A percentile compares a stretch with the other conserved stretches of the same genome.
These are phyloP conservation scores for Epicoccum sorghinum DNA, from an alignment of 2,329 filamentous ascomycete species.

Conservation along the genomic window DNA sequence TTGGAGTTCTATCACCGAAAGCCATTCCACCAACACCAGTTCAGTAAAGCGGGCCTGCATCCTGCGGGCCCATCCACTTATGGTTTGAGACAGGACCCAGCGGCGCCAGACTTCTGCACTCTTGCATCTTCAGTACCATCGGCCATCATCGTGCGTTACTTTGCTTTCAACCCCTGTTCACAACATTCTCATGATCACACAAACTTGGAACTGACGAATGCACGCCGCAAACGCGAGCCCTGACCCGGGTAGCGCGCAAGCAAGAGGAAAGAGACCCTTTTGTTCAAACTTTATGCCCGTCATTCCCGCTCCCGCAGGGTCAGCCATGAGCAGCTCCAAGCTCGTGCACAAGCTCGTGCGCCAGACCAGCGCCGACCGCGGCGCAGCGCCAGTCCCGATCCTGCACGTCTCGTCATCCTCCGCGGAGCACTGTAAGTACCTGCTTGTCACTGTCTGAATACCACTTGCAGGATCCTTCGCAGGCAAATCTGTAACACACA, in stretches of 20 bases:
- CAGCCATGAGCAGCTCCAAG: conserved; percentile 24
- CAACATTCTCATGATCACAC: conserved; percentile 10
- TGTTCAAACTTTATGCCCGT: conserved; percentile 47
- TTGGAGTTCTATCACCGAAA: conserved; percentile 14
- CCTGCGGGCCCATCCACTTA: conserved; percentile 31
- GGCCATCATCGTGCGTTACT: conserved; percentile 31
- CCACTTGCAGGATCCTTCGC: conserved; percentile 9
- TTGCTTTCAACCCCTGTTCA: conserved; percentile 14
- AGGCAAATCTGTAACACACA: conserved; percentile 16
- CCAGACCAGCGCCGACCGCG: conserved; percentile 36
- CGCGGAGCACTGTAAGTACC: conserved; percentile 13
- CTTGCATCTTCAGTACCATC: conserved; percentile 27
- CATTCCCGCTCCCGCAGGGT: conserved; percentile 47
- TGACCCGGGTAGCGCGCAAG: conserved; percentile 29
- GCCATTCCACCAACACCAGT: conserved; percentile 19
- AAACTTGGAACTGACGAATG: conserved; percentile 8
- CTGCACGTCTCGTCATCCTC: conserved; percentile 33
- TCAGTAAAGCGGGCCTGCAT: conserved; percentile 37
- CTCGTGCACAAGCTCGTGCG: conserved; percentile 28
- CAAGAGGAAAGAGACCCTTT: conserved; percentile 35
- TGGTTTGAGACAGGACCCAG: conserved; percentile 26
- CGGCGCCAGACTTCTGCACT: conserved; percentile 34
- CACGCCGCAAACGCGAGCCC: background rate
- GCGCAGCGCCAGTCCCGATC: conserved; percentile 30
- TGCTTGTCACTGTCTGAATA: conserved; percentile 20